Evolutionary conservation across 2,329 filamentous ascomycete genomes (phyloP), one percentile per base, ranked within the genome.

Genomic region (Phialemoniopsis sp.): DNA sequence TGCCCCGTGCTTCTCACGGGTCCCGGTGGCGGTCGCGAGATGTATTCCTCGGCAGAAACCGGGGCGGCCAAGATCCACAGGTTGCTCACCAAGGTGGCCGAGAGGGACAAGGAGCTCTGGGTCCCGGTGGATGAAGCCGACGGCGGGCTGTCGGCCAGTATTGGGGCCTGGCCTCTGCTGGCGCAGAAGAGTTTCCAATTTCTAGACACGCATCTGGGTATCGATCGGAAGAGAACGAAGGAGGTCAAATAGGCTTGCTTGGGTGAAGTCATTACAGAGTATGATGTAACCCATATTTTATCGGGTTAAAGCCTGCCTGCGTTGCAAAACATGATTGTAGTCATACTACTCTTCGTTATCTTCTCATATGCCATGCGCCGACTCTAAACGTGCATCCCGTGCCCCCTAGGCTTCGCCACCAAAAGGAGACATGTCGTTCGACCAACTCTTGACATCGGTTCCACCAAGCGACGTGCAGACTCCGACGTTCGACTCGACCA

Each of bases 1-100:
- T 41, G 39, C 29, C 39, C 39, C 30, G 39, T 41, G n/a, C 31
- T 41, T 28, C 29, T 41, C 34, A 32, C 39, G 29, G 39, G 39
- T 29, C 17, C 39, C 17, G 34, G 34, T 10, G 18, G 30, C 28
- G 34, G 33, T 14, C 26, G 29, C 18, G 29, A 37, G 17, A 29
- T 37, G 29, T 35, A 41, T 17, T 36, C 34, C 16, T 36, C 34
- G 34, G 34, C 19, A n/a, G 34, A 19, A 14, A 32, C 13, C 31
- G 29, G 34, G 29, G 32, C 34, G 18, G n/a, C 19, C 31, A 33
- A 31, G 32, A 28, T 36, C 16, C 34, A 37, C 39, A 33, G 37
- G 15, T 29, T 29, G 34, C 30, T 41, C 17, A 36, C 29, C 16
- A 32, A 14, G 34, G 34, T 37, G 18, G 14, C 39, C 2, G 34